Evolutionary conservation across 2,329 filamentous ascomycete species (phyloP).

Genomic region (Fusarium hostae): DNA sequence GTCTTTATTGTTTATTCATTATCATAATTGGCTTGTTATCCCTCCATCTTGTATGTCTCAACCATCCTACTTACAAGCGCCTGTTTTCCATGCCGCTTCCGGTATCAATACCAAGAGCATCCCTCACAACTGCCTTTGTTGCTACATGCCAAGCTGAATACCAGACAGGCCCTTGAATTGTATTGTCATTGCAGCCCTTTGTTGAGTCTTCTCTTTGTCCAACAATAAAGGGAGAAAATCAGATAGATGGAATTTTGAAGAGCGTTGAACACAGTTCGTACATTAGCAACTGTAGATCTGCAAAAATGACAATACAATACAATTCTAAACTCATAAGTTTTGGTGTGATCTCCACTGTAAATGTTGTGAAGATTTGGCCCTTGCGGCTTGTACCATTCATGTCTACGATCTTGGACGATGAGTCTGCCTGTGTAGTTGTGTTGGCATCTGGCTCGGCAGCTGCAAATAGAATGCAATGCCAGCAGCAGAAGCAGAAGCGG

Average conservation of each 20-base stretch:
- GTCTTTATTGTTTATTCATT: slow-evolving; percentile 13
- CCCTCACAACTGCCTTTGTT: slow-evolving; percentile 6
- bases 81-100: slow-evolving; percentile 15
- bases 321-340: slow-evolving; percentile 5
- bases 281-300: slow-evolving; percentile 24
- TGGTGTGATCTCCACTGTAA: neutral
- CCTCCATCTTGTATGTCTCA: slow-evolving; percentile 12
- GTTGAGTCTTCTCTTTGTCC: neutral
- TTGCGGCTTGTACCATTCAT: neutral
- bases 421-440: neutral
- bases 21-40: slow-evolving; percentile 16
- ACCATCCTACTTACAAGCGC: neutral
- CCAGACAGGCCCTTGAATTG: neutral
- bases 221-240: neutral
- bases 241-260: slow-evolving; percentile 3
- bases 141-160: slow-evolving; percentile 9
- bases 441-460: neutral
- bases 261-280: slow-evolving; percentile 10
- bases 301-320: slow-evolving; percentile 16
- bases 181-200: neutral
- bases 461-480: neutral
- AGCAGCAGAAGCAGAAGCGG: neutral
- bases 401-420: slow-evolving; percentile 1
- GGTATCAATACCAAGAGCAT: slow-evolving; percentile 16
- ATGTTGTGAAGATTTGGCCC: neutral